Evolutionary conservation across 1,284 basidiomycete species (phyloP).

Genomic region (Irpex sp.): DNA sequence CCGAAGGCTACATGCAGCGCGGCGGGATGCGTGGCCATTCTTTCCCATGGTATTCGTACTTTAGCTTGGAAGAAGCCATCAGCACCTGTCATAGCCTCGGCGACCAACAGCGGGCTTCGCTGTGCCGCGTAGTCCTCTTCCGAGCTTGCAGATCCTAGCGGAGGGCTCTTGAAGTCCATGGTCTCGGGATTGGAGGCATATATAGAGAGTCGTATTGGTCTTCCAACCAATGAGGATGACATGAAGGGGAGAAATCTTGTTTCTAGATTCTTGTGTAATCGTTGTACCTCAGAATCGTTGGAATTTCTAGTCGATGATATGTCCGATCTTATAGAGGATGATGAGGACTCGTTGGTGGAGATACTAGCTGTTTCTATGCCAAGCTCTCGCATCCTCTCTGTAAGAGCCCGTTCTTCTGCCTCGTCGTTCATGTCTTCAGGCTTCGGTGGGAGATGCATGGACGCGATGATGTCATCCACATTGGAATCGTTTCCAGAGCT

Average conservation of each 20-base stretch:
- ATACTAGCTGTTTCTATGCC: constrained; percentile 22
- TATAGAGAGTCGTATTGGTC: constrained; percentile 52
- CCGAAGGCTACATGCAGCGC: constrained; percentile 56
- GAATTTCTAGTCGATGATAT: constrained; percentile 13
- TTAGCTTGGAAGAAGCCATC: constrained; percentile 70
- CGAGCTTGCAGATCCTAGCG: constrained; percentile 11
- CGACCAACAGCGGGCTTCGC: constrained; percentile 41
- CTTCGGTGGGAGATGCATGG: constrained; percentile 47
- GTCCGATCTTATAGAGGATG: constrained; percentile 12
- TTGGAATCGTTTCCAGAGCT: constrained; percentile 27
- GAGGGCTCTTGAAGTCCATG: constrained; percentile 11
- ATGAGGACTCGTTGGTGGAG: constrained; percentile 9
- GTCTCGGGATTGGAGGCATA: constrained; percentile 35
- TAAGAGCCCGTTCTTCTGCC: constrained; percentile 46
- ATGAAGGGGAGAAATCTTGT: constrained; percentile 72
- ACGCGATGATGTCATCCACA: constrained; percentile 42
- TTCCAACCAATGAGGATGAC: constrained; percentile 59
- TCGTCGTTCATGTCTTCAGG: constrained; percentile 58
- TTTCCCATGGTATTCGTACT: constrained; percentile 63
- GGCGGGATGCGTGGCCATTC: constrained; percentile 54
- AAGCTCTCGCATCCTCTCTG: constrained; percentile 35
- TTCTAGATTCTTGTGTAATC: constrained; percentile 70
- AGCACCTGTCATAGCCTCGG: constrained; percentile 48
- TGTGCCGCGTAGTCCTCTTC: constrained; percentile 22
- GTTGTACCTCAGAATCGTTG: constrained; percentile 31